Base-by-base conservation (phyloP, 2,329 filamentous ascomycete species). In the Trichoderma polysporum region DNA sequence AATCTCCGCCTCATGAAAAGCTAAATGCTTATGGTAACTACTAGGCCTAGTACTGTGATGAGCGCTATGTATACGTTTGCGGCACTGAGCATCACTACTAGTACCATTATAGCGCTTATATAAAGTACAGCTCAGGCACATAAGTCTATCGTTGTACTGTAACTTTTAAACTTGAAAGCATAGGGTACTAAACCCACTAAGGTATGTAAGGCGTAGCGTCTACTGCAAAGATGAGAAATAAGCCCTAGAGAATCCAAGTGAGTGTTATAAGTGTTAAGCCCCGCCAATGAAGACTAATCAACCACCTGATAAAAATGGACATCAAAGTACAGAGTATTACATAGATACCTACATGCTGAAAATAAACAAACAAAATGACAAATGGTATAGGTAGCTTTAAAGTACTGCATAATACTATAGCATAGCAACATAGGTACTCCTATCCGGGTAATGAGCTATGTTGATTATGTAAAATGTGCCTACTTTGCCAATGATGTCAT, bases 151-250 rank as follows among this genome's bases (percentile, higher is more conserved):
- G 41, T 4, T 3, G 22, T 22, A 45, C n/a, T 19, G 19, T 7
- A 45, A 19, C 41, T 12, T 22, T 22, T 3, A 19, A 45, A 19
- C n/a, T n/a, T 19, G 7, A 5, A 19, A 22, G n/a, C n/a, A 19
- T 45, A n/a, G n/a, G n/a, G n/a, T n/a, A 9, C 41, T 12, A 45
- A 12, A 45, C 41, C 41, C n/a, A n/a, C n/a, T n/a, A n/a, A n/a
- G n/a, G n/a, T n/a, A n/a, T n/a, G n/a, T n/a, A n/a, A n/a, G n/a
- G n/a, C n/a, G n/a, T n/a, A n/a, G n/a, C n/a, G n/a, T n/a, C n/a
- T n/a, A n/a, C n/a, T n/a, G n/a, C n/a, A 54, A 22, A n/a, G 52
- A 54, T 12, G 52, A 54, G 56, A 59, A 22, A 59, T 59, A 59
- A 59, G 56, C 39, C 56, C 56, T 59, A 59, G 39, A 15, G 6